Evolutionary conservation across 2,329 filamentous ascomycete genomes (phyloP).

Genomic region (Nemania serpens): DNA sequence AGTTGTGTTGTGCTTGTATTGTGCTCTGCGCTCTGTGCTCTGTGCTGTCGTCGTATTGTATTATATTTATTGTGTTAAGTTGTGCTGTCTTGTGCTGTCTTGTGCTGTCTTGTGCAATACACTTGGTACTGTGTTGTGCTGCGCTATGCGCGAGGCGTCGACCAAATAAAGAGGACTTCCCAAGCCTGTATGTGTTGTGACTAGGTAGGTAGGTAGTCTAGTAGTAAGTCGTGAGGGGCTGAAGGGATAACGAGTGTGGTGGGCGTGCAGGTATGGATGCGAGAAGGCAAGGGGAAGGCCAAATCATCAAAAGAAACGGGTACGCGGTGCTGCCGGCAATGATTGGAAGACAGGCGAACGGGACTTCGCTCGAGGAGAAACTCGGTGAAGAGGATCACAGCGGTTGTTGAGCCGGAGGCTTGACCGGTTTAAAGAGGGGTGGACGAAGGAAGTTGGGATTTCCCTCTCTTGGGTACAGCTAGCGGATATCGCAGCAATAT

Average conservation of each 20-base stretch:
- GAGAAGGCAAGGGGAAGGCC: slow-evolving; percentile 33
- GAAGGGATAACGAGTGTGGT: slow-evolving; percentile 16
- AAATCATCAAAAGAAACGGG: slow-evolving; percentile 32
- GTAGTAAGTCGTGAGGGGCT: slow-evolving; percentile 10
- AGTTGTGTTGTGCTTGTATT: slow-evolving; percentile 17
- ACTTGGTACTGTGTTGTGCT: not conserved
- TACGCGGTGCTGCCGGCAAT: slow-evolving; percentile 36
- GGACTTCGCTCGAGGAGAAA: slow-evolving; percentile 34
- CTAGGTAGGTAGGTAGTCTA: slow-evolving; percentile 17
- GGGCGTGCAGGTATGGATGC: slow-evolving; percentile 27
- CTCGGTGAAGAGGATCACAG: slow-evolving; percentile 41
- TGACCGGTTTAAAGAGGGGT: slow-evolving; percentile 44
- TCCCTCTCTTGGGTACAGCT: slow-evolving; percentile 30
- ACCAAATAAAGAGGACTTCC: slow-evolving; percentile 24
- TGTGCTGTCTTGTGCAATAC: slow-evolving; percentile 13
- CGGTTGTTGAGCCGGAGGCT: slow-evolving; percentile 39
- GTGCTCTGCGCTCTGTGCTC: slow-evolving; percentile 24
- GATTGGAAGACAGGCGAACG: slow-evolving; percentile 39
- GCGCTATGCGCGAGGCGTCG: slow-evolving; percentile 21
- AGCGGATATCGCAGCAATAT: slow-evolving; percentile 33
- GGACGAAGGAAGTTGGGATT: slow-evolving; percentile 31
- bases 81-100: slow-evolving; percentile 14
- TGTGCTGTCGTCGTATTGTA: slow-evolving; percentile 2
- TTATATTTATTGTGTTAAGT: not conserved
- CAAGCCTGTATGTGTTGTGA: slow-evolving; percentile 25